Evolutionary conservation across 768 basidiomycete genomes (phyloP).

Genomic region (Sarcomyxa edulis): DNA sequence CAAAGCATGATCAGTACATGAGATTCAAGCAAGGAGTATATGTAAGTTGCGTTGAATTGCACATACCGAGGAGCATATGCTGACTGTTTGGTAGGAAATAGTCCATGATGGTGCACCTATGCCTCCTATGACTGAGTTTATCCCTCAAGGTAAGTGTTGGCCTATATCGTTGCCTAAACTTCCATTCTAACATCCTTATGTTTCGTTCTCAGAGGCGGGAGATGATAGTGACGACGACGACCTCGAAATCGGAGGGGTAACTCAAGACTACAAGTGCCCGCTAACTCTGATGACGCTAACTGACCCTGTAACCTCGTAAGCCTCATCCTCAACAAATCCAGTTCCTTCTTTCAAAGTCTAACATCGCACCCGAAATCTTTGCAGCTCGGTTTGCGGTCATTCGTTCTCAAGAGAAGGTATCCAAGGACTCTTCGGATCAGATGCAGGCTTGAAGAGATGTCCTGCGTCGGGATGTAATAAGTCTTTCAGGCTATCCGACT

Average conservation of each 20-base stretch:
- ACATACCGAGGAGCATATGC: no score
- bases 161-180: not conserved
- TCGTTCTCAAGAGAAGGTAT: slow-evolving; percentile 78
- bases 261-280: slow-evolving; percentile 82
- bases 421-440: slow-evolving; percentile 47
- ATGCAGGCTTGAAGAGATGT: slow-evolving; percentile 39
- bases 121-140: slow-evolving; percentile 72
- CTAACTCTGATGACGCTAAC: slow-evolving; percentile 61
- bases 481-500: slow-evolving; percentile 42
- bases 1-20: slow-evolving; percentile 51
- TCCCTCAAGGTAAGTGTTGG: slow-evolving; percentile 56
- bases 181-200: slow-evolving; percentile 1
- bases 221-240: slow-evolving; percentile 88
- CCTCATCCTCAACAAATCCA: no score
- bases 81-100: slow-evolving; percentile 44
- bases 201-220: slow-evolving; percentile 55
- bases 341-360: slow-evolving; percentile 1
- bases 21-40: slow-evolving; percentile 63
- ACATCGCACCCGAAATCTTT: slow-evolving; percentile 6
- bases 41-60: no score
- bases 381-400: slow-evolving; percentile 68
- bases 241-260: slow-evolving; percentile 80
- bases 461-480: slow-evolving; percentile 73
- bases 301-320: slow-evolving; percentile 82
- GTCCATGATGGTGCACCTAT: slow-evolving; percentile 61